Conservation (phyloP, 2,329 filamentous ascomycete genomes). For the Aspergillus sclerotialis region DNA sequence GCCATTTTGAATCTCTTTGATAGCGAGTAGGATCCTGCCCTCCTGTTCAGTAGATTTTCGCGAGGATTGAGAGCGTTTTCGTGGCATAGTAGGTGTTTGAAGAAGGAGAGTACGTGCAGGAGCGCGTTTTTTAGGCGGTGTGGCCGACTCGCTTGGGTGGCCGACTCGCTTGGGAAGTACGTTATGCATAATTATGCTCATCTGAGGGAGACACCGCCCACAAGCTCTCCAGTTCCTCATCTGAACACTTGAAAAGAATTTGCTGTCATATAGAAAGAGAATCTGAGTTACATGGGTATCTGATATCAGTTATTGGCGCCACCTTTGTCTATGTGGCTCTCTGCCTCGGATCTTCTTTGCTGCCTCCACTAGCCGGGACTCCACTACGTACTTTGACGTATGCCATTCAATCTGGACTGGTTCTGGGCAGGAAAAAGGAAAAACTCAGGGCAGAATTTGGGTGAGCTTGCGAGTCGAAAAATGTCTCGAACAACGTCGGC, state of each 20-base stretch:
- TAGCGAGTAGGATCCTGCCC: too few species aligned
- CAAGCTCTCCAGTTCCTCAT: neutral
- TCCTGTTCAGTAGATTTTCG: too few species aligned
- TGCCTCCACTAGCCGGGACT: neutral
- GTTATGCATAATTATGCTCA: too few species aligned
- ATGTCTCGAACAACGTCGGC: slow-evolving; percentile 37
- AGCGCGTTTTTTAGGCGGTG: too few species aligned
- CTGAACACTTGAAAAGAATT: neutral
- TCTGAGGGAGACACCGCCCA: too few species aligned
- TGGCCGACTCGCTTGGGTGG: too few species aligned
- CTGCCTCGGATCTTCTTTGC: neutral
- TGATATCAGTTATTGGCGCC: too few species aligned
- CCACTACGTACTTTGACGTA: neutral
- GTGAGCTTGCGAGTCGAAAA: slow-evolving; percentile 14
- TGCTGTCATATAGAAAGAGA: neutral
- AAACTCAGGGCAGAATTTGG: slow-evolving; percentile 17
- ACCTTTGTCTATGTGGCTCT: neutral
- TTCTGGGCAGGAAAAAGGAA: slow-evolving; percentile 25
- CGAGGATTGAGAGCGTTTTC: too few species aligned
- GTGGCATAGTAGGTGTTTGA: too few species aligned
- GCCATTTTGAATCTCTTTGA: too few species aligned
- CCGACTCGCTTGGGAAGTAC: too few species aligned
- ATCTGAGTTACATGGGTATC: neutral
- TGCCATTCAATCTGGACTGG: slow-evolving; percentile 32
- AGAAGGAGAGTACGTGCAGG: too few species aligned